Percentiles rank a stretch among this genome's conserved stretches.
These are phyloP conservation scores for Microbotryomycetes sp. DNA, from an alignment of 1,284 basidiomycete species.

Conservation along the genomic window DNA sequence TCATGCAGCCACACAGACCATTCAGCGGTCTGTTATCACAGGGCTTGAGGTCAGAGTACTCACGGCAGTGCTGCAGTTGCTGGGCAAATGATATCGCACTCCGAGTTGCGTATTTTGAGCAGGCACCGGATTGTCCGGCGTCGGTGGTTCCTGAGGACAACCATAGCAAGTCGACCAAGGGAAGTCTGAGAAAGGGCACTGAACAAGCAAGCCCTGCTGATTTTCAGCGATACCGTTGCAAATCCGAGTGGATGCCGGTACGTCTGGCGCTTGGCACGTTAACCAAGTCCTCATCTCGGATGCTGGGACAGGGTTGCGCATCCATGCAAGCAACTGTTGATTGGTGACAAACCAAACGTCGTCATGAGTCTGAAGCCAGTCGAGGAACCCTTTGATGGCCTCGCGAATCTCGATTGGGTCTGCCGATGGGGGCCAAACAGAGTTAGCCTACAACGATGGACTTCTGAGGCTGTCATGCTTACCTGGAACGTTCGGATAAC, in stretches of 20 bases:
- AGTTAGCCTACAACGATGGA: slow-evolving; percentile 57
- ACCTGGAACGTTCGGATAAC: slow-evolving; percentile 37
- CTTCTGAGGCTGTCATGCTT: slow-evolving; percentile 6
- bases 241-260: slow-evolving; percentile 53
- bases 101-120: slow-evolving; percentile 51
- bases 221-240: slow-evolving; percentile 67
- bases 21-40: not conserved
- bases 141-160: slow-evolving; percentile 56
- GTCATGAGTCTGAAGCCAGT: slow-evolving; percentile 68
- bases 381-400: slow-evolving; percentile 71
- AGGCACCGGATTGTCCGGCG: slow-evolving; percentile 57
- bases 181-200: slow-evolving; percentile 63
- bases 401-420: slow-evolving; percentile 52
- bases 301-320: slow-evolving; percentile 60
- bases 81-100: slow-evolving; percentile 46
- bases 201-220: slow-evolving; percentile 48
- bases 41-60: not conserved
- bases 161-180: slow-evolving; percentile 74
- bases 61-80: slow-evolving; percentile 62
- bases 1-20: not conserved
- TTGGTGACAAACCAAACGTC: slow-evolving; percentile 48
- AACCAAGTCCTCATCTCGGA: slow-evolving; percentile 50
- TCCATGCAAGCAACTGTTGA: slow-evolving; percentile 57
- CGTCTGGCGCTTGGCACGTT: slow-evolving; percentile 57
- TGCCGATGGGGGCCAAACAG: slow-evolving; percentile 51